Conservation (phyloP, 306 rosid genomes). For the Prunus kanzakura region DNA sequence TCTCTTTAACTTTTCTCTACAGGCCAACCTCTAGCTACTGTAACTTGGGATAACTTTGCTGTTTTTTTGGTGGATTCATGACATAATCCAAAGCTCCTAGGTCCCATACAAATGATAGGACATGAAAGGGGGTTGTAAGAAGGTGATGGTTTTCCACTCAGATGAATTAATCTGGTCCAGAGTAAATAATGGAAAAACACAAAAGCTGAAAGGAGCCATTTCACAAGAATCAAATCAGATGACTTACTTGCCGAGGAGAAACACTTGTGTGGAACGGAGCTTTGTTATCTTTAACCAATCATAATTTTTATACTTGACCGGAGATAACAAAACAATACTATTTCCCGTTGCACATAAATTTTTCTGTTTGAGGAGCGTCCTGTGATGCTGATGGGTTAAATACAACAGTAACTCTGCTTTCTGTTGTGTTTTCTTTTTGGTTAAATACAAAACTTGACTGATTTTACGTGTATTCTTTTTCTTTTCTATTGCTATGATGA, state of each 20-base stretch:
- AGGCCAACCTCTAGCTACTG: background rate
- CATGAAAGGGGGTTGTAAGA: constrained; percentile 9
- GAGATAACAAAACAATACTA: too few relatives aligned
- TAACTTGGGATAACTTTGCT: background rate
- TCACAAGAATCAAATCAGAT: constrained; percentile 16
- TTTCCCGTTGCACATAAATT: too few relatives aligned
- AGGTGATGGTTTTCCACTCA: constrained; percentile 18
- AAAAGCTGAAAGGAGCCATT: constrained; percentile 5
- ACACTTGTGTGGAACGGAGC: accelerated
- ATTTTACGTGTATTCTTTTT: too few relatives aligned
- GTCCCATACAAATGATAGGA: background rate
- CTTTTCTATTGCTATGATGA: background rate
- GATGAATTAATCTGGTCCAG: constrained; percentile 29
- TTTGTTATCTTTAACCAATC: too few relatives aligned
- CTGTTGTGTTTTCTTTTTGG: too few relatives aligned
- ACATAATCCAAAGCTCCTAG: constrained; percentile 11
- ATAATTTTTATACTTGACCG: too few relatives aligned
- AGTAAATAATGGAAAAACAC: constrained; percentile 11
- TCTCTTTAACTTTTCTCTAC: background rate
- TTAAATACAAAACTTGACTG: too few relatives aligned
- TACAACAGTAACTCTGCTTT: too few relatives aligned
- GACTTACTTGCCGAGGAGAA: background rate
- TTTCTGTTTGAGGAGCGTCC: too few relatives aligned
- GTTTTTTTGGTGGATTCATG: background rate
- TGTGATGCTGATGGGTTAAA: too few relatives aligned